Evolutionary conservation across 306 rosid genomes (phyloP), one percentile per base, ranked within the genome.

Genomic region (Glycine latifolia): DNA sequence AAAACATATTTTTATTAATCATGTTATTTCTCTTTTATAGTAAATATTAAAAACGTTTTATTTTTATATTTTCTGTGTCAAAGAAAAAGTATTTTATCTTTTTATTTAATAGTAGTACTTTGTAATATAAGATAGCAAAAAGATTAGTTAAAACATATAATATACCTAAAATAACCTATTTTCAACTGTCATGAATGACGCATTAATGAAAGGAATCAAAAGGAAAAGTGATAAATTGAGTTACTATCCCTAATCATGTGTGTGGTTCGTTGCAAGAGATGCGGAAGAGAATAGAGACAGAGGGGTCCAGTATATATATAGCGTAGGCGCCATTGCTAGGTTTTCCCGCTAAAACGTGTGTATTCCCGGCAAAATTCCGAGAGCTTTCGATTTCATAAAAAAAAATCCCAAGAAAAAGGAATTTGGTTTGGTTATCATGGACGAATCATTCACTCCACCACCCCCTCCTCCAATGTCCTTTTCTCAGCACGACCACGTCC

Each of bases 401-500:
- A 37, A 37, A 37, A 37, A 0, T 8, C 14, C 3, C 0, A 12
- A 31, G 11, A 26, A 7, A 13, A 50, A 50, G 43, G 7, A 43
- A 35, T 15, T 8, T 11, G 77, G 48, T 12, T 54, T 35, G 3
- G 35, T 61, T 10, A 1, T 3, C 2, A 74, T 74, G 78, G 78
- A 16, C 2, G 17, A 56, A 15, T 63, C 81, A 0, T 66, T 39
- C 12, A 6, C 70, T 20, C 15, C 67, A 26, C 31, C 31, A 26
- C 31, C 31, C 76, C 84, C 87, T 0, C 37, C 87, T 16, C 70
- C 90, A 46, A 16, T 13, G 69, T 62, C 33, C 6, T 65, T 43
- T 13, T 66, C 86, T 13, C 82, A 56, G 80, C 87, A 81, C 56
- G 83, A 74, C 6, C 95, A 92, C 59, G 89, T 92, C n/a, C 85